Evolutionary conservation across 371 early-diverging fungal species (phyloP).

Genomic region (Cokeromyces recurvatus): DNA sequence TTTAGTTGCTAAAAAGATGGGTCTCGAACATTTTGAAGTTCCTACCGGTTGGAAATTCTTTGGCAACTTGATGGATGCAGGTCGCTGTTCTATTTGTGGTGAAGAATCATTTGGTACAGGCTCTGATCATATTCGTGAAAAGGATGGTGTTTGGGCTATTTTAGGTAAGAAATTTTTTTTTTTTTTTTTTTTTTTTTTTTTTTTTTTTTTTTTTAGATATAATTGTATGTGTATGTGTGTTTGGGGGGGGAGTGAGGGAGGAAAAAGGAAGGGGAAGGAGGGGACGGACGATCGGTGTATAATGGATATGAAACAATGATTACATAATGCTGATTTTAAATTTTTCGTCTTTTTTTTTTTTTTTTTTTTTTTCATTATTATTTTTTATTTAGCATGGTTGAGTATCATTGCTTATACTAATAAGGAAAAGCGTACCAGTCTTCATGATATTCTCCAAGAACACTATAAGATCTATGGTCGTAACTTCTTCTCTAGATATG

Average conservation of each 20-base stretch:
- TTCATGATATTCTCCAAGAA: conserved; percentile 75
- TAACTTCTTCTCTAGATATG: conserved; percentile 94
- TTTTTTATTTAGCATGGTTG: conserved; percentile 75
- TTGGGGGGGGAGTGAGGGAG: not conserved
- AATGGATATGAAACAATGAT: conserved; percentile 1
- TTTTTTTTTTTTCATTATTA: no score
- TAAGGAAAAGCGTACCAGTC: conserved; percentile 45
- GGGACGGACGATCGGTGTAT: no score
- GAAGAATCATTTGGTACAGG: conserved; percentile 98
- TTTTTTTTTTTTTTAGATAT: not conserved
- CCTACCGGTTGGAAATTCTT: conserved; percentile 98
- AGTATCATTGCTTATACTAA: conserved; percentile 84
- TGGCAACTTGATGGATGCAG: conserved; percentile 98
- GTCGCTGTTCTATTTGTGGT: conserved; percentile 92
- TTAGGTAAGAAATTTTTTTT: no score
- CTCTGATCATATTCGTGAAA: conserved; percentile 96
- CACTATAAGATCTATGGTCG: conserved; percentile 89
- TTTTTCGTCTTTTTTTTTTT: no score
- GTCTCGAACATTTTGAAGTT: conserved; percentile 76
- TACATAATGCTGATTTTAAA: not conserved
- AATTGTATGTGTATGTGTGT: not conserved
- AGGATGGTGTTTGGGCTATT: conserved; percentile 98
- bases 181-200: no score
- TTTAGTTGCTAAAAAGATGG: conserved; percentile 80
- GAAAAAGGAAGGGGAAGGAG: not conserved